Evolutionary conservation across 805 yeast species (phyloP).

Genomic region (Pichia scutulata): DNA sequence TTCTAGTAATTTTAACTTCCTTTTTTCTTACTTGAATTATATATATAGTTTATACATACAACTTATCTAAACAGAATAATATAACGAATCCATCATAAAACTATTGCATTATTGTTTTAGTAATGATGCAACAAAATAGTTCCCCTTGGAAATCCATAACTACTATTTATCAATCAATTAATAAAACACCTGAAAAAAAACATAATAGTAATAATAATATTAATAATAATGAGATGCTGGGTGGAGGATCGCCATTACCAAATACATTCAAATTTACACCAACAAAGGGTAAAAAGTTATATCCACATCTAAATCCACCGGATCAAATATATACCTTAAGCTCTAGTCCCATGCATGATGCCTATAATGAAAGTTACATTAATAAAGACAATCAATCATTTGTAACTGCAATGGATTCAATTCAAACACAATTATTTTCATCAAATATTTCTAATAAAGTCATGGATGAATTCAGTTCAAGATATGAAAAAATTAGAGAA

Average conservation of each 20-base stretch:
- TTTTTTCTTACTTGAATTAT: neutral
- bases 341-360: slow-evolving; percentile 10
- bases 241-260: slow-evolving; percentile 19
- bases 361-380: slow-evolving; percentile 23
- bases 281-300: slow-evolving; percentile 21
- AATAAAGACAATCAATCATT: slow-evolving; percentile 25
- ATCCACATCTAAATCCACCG: slow-evolving; percentile 20
- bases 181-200: slow-evolving; percentile 8
- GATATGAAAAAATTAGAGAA: slow-evolving; percentile 33
- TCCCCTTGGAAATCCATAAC: slow-evolving; percentile 7
- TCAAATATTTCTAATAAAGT: slow-evolving; percentile 39
- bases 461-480: slow-evolving; percentile 34
- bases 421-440: slow-evolving; percentile 41
- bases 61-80: too few species aligned
- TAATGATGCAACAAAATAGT: slow-evolving; percentile 4
- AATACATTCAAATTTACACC: slow-evolving; percentile 25
- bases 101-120: neutral
- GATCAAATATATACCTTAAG: slow-evolving; percentile 1
- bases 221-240: neutral
- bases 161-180: neutral
- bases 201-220: neutral
- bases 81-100: neutral
- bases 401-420: slow-evolving; percentile 23
- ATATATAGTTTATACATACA: too few species aligned
- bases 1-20: neutral